A percentile compares a stretch with the other conserved stretches of the same genome.
Conservation (phyloP, 805 yeast species). For the Candida schatavii region DNA sequence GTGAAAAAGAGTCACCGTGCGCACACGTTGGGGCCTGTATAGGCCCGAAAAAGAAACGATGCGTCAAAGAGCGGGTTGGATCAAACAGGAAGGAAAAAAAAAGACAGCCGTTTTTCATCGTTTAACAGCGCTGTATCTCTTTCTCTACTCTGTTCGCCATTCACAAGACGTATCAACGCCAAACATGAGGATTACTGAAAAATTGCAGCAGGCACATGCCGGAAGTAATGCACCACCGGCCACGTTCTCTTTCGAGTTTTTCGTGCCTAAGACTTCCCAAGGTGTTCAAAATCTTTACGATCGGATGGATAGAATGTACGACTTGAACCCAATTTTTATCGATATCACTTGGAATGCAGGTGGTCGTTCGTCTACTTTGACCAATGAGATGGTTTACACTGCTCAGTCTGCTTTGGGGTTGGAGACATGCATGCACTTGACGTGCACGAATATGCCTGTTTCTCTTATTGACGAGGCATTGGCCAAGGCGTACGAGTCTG, state of each 20-base stretch:
- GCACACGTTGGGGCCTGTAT: too few relatives aligned
- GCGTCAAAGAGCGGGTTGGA: neutral
- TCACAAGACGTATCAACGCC: too few relatives aligned
- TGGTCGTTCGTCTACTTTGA: constrained; percentile 76
- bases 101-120: neutral
- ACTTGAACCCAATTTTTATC: constrained; percentile 83
- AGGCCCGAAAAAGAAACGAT: too few relatives aligned
- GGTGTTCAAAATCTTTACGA: constrained; percentile 96
- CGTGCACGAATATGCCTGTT: constrained; percentile 92
- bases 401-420: constrained; percentile 87
- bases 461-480: constrained; percentile 81
- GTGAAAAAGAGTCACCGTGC: too few relatives aligned
- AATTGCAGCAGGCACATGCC: constrained; percentile 41
- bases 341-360: constrained; percentile 99
- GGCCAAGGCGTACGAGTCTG: constrained; percentile 79
- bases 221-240: constrained; percentile 45
- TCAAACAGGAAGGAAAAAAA: neutral
- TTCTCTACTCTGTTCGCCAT: neutral
- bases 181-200: constrained; percentile 41
- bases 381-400: constrained; percentile 89
- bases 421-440: constrained; percentile 97
- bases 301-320: constrained; percentile 97
- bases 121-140: neutral
- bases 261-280: constrained; percentile 95
- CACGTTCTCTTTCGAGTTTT: constrained; percentile 93